Evolutionary conservation across 2,329 filamentous ascomycete genomes (phyloP).

Genomic region (Pseudofabraea citricarpa): DNA sequence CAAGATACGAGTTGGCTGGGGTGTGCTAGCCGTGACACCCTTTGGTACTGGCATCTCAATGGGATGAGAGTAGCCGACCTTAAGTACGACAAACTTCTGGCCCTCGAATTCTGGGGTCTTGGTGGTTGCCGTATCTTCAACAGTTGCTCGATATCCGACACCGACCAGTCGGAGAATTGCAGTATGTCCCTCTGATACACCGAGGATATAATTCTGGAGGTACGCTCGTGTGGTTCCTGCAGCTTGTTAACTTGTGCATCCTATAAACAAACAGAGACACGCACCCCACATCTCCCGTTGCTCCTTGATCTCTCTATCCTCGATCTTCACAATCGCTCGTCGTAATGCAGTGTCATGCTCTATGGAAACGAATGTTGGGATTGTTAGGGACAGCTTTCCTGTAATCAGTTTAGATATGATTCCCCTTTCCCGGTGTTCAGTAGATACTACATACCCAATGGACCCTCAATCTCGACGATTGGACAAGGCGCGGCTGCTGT

Average conservation of each 20-base stretch:
- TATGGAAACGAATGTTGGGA: conserved; percentile 76
- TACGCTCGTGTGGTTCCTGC: conserved; percentile 85
- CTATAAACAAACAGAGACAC: too few species aligned
- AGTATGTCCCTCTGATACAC: conserved; percentile 94
- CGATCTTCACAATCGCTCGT: conserved; percentile 64
- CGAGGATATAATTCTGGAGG: conserved; percentile 83
- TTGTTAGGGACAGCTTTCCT: conserved; percentile 71
- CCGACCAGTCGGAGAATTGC: conserved; percentile 90
- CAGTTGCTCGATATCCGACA: conserved; percentile 87
- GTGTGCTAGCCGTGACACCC: conserved; percentile 81
- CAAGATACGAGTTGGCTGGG: conserved; percentile 85
- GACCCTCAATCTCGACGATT: conserved; percentile 73
- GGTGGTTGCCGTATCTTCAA: conserved; percentile 72
- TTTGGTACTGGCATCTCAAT: conserved; percentile 82
- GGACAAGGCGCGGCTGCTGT: conserved; percentile 54
- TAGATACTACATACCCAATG: conserved; percentile 54
- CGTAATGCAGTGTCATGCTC: conserved; percentile 58
- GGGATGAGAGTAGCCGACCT: conserved; percentile 94
- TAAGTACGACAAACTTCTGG: conserved; percentile 86
- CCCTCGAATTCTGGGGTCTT: conserved; percentile 65
- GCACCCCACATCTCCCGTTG: conserved; percentile 96
- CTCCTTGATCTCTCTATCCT: conserved; percentile 62
- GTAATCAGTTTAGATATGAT: conserved; percentile 13
- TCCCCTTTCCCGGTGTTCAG: neutral
- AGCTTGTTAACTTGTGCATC: conserved; percentile 23